Evolutionary conservation across 2,329 filamentous ascomycete genomes (phyloP), one percentile per base, ranked within the genome.

Genomic region (Diaporthe sp.): DNA sequence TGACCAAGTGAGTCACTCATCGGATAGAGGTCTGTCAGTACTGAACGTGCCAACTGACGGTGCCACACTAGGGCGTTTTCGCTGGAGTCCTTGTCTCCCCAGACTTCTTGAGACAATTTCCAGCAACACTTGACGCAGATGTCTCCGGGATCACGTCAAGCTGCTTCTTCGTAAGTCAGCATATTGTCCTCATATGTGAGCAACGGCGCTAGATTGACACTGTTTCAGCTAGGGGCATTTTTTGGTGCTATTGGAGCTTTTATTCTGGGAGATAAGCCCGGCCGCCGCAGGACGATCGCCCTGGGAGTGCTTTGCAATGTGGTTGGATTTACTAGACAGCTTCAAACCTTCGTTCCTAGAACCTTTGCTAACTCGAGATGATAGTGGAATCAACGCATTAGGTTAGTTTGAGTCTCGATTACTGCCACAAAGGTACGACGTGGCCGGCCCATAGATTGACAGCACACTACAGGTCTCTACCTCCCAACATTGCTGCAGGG

Each of bases 401-500:
- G 73, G 73, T 75, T 35, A 15, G 73, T 66, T 25, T 25, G 9
- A 12, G 22, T 39, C 53, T 4, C 19, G 4, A 9, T 53, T 27
- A 12, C 25, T 32, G 19, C 25, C 58, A 8, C 4, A 42, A 8
- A n/a, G 19, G 25, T 32, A 22, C 5, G 6, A 4, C 12, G 51
- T 13, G 32, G 13, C 30, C n/a, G n/a, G 51, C 10, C 15, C 68
- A 25, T 5, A 35, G 27, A 25, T 47, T 70, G 25, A 73, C 37
- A 51, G n/a, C 35, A 37, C 27, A 32, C 22, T 4, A 22, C 8
- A 76, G 84, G 84, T 4, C 86, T 85, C 75, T 86, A 86, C 72
- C 81, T 92, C 0, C 89, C 90, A 0, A 90, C 88, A 0, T 84
- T 92, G 0, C 80, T 92, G 2, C 88, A 89, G 71, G 79, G 88